These are phyloP conservation scores for Wickerhamomyces bisporus DNA, from an alignment of 805 yeast genomes.

Conservation along the genomic window DNA sequence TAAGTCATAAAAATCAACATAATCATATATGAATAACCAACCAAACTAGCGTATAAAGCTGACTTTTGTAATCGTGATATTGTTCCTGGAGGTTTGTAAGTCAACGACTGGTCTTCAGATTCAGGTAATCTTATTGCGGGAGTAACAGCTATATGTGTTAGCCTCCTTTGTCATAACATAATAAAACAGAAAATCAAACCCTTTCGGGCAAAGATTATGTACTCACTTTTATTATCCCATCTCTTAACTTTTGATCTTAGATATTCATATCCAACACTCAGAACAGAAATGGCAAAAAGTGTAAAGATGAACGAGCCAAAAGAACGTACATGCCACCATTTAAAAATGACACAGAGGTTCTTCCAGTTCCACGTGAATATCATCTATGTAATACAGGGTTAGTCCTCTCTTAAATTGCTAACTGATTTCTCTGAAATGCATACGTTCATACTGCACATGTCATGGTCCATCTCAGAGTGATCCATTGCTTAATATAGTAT, in stretches of 20 bases:
- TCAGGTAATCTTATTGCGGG: slow-evolving; percentile 6
- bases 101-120: slow-evolving; percentile 4
- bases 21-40: slow-evolving; percentile 62
- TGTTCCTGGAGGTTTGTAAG: slow-evolving; percentile 11
- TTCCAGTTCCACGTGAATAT: slow-evolving; percentile 74
- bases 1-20: slow-evolving; percentile 87
- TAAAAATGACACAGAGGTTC: slow-evolving; percentile 66
- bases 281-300: slow-evolving; percentile 38
- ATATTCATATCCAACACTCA: slow-evolving; percentile 60
- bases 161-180: no score
- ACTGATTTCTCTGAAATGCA: slow-evolving; percentile 16
- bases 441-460: slow-evolving; percentile 51
- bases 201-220: not conserved
- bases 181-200: no score
- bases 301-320: slow-evolving; percentile 46
- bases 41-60: slow-evolving; percentile 55
- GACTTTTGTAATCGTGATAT: slow-evolving; percentile 29
- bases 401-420: not conserved
- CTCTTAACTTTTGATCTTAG: slow-evolving; percentile 28
- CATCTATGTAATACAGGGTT: slow-evolving; percentile 36
- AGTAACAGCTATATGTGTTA: no score
- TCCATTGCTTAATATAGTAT: slow-evolving; percentile 15
- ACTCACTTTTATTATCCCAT: slow-evolving; percentile 19
- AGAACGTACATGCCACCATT: slow-evolving; percentile 75
- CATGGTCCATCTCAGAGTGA: slow-evolving; percentile 23